A percentile compares a stretch with the other conserved stretches of the same genome.
Conservation (phyloP, 306 rosid genomes). For the Corylus americana region DNA sequence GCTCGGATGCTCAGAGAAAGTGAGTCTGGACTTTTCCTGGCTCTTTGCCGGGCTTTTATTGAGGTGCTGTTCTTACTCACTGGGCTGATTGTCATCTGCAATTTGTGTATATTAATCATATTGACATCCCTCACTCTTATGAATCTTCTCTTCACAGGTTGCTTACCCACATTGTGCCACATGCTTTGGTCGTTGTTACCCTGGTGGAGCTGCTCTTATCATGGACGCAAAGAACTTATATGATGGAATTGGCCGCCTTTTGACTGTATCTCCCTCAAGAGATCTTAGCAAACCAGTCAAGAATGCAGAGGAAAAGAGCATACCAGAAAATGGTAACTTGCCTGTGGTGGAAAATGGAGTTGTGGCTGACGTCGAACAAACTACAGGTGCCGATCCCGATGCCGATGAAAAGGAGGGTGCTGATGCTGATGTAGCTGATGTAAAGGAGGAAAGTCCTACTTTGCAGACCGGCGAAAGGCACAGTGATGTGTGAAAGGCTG, state of each 20-base stretch:
- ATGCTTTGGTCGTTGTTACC: conserved; percentile 95
- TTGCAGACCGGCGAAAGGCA: conserved; percentile 38
- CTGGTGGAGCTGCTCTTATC: conserved; percentile 68
- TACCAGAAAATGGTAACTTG: conserved; percentile 59
- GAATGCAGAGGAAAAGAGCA: conserved; percentile 44
- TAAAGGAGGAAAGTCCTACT: conserved; percentile 36
- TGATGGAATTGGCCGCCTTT: conserved; percentile 68
- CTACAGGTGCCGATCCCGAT: conserved; percentile 30
- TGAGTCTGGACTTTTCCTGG: conserved; percentile 91
- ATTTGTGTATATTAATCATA: not conserved
- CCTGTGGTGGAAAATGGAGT: conserved; percentile 64
- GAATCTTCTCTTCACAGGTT: conserved; percentile 46
- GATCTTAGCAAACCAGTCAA: conserved; percentile 59
- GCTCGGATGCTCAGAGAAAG: conserved; percentile 74
- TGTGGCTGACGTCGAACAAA: conserved; percentile 41
- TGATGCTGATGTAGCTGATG: conserved; percentile 25
- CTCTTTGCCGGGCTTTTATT: conserved; percentile 88
- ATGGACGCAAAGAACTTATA: conserved; percentile 73
- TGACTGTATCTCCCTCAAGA: conserved; percentile 70
- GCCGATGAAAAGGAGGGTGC: conserved; percentile 31
- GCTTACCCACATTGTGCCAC: conserved; percentile 87
- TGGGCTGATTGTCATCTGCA: conserved; percentile 13
- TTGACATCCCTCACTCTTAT: conserved; percentile 13
- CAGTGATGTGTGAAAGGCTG: conserved; percentile 39
- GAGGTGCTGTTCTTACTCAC: conserved; percentile 53